These are phyloP conservation scores for Prunus padus DNA, from an alignment of 306 rosid species.

Conservation along the genomic window DNA sequence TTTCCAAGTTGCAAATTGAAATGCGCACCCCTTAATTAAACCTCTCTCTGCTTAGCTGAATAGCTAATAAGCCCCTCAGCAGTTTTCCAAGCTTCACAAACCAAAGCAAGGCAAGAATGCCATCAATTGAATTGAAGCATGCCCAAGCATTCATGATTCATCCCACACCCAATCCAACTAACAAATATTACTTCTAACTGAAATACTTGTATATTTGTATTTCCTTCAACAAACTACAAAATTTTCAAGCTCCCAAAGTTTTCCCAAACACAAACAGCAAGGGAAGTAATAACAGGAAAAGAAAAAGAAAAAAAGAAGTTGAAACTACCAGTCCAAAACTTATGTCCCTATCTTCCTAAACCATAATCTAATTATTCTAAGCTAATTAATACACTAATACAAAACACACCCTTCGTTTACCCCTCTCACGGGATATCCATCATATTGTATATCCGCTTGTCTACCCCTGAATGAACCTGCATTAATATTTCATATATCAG, in stretches of 20 bases:
- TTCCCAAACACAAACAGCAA: neutral
- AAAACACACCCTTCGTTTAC: conserved; percentile 7
- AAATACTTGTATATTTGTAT: neutral
- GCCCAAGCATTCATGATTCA: no score
- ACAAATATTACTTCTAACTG: neutral
- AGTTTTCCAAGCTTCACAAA: neutral
- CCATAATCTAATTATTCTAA: neutral
- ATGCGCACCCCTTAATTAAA: neutral
- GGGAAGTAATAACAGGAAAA: neutral
- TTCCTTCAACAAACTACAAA: neutral
- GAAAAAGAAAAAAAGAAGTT: no score
- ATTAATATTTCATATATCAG: conserved; percentile 8
- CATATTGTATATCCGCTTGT: conserved; percentile 67
- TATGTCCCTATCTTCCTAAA: neutral
- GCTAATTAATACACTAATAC: neutral
- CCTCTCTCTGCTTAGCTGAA: neutral
- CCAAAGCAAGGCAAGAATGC: neutral
- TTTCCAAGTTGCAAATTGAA: neutral
- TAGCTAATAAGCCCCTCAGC: neutral
- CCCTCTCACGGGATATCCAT: conserved; percentile 80
- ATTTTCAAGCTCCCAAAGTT: neutral
- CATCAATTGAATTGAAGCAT: neutral
- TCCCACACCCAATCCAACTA: no score
- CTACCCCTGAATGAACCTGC: conserved; percentile 57
- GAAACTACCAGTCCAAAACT: neutral